Percentiles rank a stretch among this genome's conserved stretches.
phyloP scores from a whole-genome alignment of 163 green algal species.

The Volvox carteri region DNA sequence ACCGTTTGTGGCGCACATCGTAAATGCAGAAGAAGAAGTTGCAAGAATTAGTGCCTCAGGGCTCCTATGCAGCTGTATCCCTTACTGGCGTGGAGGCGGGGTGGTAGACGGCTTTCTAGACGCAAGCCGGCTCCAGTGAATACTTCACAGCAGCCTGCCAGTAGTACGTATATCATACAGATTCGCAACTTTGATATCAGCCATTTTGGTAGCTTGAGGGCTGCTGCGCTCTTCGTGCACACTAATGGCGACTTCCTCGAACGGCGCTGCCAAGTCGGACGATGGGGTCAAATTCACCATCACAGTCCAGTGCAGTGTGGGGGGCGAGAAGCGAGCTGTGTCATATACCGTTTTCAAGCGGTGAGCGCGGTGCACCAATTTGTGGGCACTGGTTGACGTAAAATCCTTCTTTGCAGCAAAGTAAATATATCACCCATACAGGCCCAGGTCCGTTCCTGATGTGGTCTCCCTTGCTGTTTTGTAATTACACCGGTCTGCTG shows the following conservation, averaged over 20 bases:
- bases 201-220: no score
- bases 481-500: background rate
- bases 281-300: conserved; percentile 55
- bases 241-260: conserved; percentile 7
- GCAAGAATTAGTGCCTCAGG: background rate
- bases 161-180: background rate
- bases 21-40: background rate
- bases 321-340: conserved; percentile 49
- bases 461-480: background rate
- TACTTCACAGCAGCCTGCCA: background rate
- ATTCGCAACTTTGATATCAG: background rate
- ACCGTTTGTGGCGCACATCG: background rate
- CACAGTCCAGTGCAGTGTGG: conserved; percentile 31
- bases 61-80: background rate
- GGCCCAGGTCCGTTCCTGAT: no score
- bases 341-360: conserved; percentile 58
- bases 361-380: conserved; percentile 4
- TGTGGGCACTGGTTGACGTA: conserved; percentile 12
- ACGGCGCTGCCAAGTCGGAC: background rate
- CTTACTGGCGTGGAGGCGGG: background rate
- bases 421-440: no score
- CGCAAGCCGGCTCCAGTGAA: background rate
- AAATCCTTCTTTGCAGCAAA: no score
- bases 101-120: background rate
- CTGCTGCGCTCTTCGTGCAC: background rate